Percentiles rank a stretch among this genome's conserved stretches.
Conservation (phyloP, 192 early-diverging fungal species). For the Linnemannia schmuckeri region DNA sequence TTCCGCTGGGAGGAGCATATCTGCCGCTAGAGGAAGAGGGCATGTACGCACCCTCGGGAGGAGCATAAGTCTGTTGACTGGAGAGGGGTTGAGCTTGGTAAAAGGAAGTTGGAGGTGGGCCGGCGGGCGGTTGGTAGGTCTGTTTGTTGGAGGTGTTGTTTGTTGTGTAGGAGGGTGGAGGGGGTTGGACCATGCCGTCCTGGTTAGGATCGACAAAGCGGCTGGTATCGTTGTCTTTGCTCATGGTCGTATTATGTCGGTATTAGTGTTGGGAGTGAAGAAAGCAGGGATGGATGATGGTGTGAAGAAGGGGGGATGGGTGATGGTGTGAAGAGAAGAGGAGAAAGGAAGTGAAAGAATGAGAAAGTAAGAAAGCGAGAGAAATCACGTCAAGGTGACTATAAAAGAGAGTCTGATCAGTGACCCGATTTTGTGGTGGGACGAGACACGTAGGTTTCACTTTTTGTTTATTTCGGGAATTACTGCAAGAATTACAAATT, state of each 20-base stretch:
- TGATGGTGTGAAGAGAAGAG: background rate
- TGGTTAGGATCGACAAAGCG: conserved; percentile 5
- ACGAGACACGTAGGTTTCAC: background rate
- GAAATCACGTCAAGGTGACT: too few species aligned
- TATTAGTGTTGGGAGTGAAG: background rate
- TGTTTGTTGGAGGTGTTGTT: background rate
- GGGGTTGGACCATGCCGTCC: conserved; percentile 15
- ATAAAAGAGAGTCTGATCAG: background rate
- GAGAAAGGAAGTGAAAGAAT: background rate
- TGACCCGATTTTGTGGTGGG: background rate
- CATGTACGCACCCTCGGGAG: background rate
- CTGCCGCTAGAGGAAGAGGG: background rate
- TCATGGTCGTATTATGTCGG: background rate
- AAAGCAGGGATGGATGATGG: background rate
- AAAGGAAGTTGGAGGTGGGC: background rate
- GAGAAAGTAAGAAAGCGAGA: background rate
- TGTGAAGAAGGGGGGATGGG: background rate
- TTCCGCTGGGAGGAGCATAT: background rate
- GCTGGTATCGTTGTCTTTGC: conserved; percentile 3
- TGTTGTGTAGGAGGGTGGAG: conserved; percentile 18
- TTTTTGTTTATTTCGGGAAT: background rate
- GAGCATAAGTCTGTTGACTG: background rate
- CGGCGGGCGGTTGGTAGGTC: background rate
- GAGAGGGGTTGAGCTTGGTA: conserved; percentile 24
- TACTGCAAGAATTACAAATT: background rate